Evolutionary conservation across 139 green algal species (phyloP).

Genomic region (Chlorella sorokiniana): DNA sequence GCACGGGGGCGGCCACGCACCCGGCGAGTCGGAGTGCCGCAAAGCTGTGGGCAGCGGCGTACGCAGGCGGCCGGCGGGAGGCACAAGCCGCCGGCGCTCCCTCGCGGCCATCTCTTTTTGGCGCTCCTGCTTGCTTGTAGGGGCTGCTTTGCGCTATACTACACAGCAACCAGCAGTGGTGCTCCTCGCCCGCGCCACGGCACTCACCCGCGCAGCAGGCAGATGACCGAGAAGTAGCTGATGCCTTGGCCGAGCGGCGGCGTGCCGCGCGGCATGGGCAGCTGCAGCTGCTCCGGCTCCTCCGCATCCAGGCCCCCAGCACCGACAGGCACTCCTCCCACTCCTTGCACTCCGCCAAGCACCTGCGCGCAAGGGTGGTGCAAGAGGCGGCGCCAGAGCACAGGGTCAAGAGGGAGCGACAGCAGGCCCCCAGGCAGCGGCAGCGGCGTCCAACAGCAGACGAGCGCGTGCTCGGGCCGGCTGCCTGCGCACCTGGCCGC

Average conservation of each 20-base stretch:
- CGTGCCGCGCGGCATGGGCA: constrained; percentile 6
- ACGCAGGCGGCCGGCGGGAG: too few species aligned
- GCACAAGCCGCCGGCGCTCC: too few species aligned
- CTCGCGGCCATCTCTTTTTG: too few species aligned
- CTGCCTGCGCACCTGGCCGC: constrained; percentile 54
- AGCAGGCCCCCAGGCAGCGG: not conserved
- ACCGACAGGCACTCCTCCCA: constrained; percentile 91
- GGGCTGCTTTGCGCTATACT: too few species aligned
- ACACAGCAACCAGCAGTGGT: not conserved
- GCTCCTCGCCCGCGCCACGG: not conserved
- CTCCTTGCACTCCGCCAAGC: constrained; percentile 74
- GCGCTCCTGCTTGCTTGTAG: too few species aligned
- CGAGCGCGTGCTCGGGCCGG: too few species aligned
- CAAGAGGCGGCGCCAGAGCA: not conserved
- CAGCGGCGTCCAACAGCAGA: too few species aligned
- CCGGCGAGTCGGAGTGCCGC: not conserved
- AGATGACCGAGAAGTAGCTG: constrained; percentile 55
- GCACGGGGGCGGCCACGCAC: too few species aligned
- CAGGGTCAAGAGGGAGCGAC: not conserved
- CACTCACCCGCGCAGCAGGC: constrained; percentile 66
- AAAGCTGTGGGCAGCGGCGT: not conserved
- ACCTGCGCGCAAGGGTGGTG: constrained; percentile 39
- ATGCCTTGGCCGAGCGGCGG: not conserved
- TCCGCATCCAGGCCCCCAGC: constrained; percentile 70
- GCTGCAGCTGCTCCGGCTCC: constrained; percentile 23